Base-by-base conservation (phyloP, 2,329 filamentous ascomycete species). In the Fusarium veterinarium region DNA sequence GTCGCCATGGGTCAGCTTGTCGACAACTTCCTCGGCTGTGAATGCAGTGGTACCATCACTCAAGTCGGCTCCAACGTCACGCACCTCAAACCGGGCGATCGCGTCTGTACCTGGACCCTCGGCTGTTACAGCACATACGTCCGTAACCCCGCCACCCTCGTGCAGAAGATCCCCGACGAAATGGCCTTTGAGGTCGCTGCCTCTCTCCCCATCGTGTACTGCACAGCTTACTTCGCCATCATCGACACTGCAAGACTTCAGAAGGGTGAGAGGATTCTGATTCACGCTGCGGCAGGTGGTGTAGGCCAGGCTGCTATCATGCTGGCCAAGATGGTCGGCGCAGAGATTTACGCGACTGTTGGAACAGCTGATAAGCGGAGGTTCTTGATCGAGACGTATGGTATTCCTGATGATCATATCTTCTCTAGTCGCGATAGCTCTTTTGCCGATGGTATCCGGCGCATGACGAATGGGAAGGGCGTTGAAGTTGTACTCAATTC, bases 401-500 rank as follows among this genome's bases (percentile, higher is more conserved):
- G 76, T 4, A 78, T 84, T 19, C 76, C 76, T 0, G 61, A 71
- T 30, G 60, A 70, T 6, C 80, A 79, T 45, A 80, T 83, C 30
- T 79, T 83, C 38, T 37, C n/a, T 19, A 53, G 46, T 28, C 46
- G 58, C 3, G 41, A 57, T 23, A n/a, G 35, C 3, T 40, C 31
- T 17, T 63, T 63, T 17, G 51, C 52, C 3, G 28, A 40, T 9
- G 60, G 52, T 17, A n/a, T 63, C n/a, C 33, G 35, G 8, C 42
- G 42, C 12, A 35, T 49, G 23, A 81, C 78, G 4, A 60, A 70
- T 8, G 73, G 75, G 4, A 56, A 70, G 11, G 81, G 80, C 11
- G 76, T 82, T 20, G 76, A 81, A 31, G 61, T 81, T 4, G 70
- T 81, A 2, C 64, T 82, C 25, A 80, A 80, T 68, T 78, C 76